These are phyloP conservation scores for Nothophaeocryptopus gaeumannii DNA, from an alignment of 2,329 filamentous ascomycete species.

Conservation along the genomic window DNA sequence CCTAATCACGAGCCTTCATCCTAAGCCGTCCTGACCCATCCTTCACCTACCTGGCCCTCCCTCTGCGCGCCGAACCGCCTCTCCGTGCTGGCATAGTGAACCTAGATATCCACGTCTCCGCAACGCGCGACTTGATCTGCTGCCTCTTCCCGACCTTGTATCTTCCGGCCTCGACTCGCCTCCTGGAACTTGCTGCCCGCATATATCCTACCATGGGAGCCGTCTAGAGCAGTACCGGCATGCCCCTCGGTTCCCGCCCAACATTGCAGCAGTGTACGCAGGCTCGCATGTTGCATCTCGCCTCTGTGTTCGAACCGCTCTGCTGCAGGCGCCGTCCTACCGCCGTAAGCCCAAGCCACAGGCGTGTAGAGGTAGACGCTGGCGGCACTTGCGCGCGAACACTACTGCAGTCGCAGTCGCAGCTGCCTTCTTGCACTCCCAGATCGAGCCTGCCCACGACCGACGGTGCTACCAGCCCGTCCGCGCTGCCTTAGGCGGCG, in stretches of 20 bases:
- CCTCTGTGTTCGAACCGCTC: conserved; percentile 3
- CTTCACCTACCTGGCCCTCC: neutral
- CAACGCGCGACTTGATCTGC: conserved; percentile 12
- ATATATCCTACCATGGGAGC: conserved; percentile 11
- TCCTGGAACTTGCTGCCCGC: conserved; percentile 13
- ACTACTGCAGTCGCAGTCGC: conserved; percentile 6
- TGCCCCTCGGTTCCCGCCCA: conserved; percentile 6
- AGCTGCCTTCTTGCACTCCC: neutral
- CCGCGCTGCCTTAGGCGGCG: conserved; percentile 7
- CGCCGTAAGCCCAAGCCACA: conserved; percentile 29
- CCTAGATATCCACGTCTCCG: conserved; percentile 18
- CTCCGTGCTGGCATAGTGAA: conserved; percentile 9
- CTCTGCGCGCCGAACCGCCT: conserved; percentile 8
- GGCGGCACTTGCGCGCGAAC: conserved; percentile 14
- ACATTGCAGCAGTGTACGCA: neutral
- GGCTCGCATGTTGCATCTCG: conserved; percentile 8
- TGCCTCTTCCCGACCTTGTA: conserved; percentile 4
- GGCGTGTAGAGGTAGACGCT: conserved; percentile 19
- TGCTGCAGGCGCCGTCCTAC: conserved; percentile 21
- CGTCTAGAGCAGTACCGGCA: conserved; percentile 4
- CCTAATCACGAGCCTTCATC: no score
- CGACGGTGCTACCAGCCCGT: conserved; percentile 1
- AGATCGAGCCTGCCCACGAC: neutral
- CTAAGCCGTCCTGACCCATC: no score
- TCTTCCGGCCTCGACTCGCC: conserved; percentile 11